Conservation (phyloP, 2,329 filamentous ascomycete genomes). For the Thermoascus crustaceus region DNA sequence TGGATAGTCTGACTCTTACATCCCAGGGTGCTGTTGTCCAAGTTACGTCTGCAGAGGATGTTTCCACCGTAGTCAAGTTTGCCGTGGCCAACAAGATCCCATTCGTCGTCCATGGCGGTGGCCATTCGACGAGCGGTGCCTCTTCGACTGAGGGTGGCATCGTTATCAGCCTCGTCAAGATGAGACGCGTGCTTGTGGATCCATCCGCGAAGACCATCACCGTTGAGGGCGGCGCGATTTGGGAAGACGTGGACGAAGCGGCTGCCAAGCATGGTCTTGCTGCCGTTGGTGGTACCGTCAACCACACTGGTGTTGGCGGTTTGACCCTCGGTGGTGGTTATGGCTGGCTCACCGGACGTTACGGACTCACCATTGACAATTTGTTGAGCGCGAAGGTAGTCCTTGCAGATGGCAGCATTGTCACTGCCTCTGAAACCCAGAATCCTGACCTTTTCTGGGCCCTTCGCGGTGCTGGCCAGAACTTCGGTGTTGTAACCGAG, state of each 20-base stretch:
- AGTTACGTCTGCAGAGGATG: too few relatives aligned
- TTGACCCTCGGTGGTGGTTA: slow-evolving; percentile 28
- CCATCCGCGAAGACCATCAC: too few relatives aligned
- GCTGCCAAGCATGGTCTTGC: slow-evolving; percentile 18
- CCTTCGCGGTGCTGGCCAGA: slow-evolving; percentile 27
- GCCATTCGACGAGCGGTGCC: too few relatives aligned
- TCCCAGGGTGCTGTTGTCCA: too few relatives aligned
- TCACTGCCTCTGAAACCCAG: slow-evolving; percentile 15
- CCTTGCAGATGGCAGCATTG: slow-evolving; percentile 21
- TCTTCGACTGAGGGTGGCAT: too few relatives aligned
- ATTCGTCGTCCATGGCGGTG: too few relatives aligned
- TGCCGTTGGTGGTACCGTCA: slow-evolving; percentile 24
- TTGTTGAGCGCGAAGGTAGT: slow-evolving; percentile 26
- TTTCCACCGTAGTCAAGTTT: too few relatives aligned
- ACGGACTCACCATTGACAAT: slow-evolving; percentile 28
- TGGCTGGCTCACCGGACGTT: slow-evolving; percentile 23
- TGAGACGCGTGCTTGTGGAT: too few relatives aligned
- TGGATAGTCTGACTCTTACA: too few relatives aligned
- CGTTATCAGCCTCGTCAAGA: too few relatives aligned
- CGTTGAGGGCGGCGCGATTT: slow-evolving; percentile 19
- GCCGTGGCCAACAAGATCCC: too few relatives aligned
- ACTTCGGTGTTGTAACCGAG: slow-evolving; percentile 27
- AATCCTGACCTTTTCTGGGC: slow-evolving; percentile 29
- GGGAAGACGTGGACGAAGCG: slow-evolving; percentile 22
- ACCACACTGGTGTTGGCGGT: slow-evolving; percentile 29